Conservation (phyloP, 169 alveolate species). For the Ichthyophthirius multifiliis region DNA sequence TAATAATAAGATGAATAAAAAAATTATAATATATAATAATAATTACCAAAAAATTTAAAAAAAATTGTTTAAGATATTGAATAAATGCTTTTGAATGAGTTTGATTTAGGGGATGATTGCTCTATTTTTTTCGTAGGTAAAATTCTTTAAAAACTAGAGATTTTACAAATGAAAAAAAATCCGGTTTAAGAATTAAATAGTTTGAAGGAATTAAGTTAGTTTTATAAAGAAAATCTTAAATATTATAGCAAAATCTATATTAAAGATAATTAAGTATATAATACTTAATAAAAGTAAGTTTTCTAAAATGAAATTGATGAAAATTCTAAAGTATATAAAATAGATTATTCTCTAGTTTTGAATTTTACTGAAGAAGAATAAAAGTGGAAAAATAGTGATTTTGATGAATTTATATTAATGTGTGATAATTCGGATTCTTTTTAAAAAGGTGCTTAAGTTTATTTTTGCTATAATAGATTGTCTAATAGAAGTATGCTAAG, state of each 20-base stretch:
- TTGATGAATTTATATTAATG: constrained; percentile 22
- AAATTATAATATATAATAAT: constrained; percentile 11
- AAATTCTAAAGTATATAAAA: too few relatives aligned
- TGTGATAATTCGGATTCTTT: constrained; percentile 15
- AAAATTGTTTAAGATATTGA: constrained; percentile 6
- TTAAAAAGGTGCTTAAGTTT: constrained; percentile 27
- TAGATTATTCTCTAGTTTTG: not conserved
- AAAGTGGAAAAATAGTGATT: constrained; percentile 22
- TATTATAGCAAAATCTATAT: not conserved
- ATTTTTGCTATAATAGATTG: constrained; percentile 35
- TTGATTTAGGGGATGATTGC: constrained; percentile 28
- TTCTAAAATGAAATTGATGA: not conserved
- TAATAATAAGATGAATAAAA: not conserved
- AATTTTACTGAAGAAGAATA: not conserved
- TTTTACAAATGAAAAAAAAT: not conserved
- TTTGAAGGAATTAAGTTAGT: not conserved
- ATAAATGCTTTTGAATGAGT: not conserved
- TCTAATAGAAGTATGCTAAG: constrained; percentile 39
- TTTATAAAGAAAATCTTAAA: not conserved
- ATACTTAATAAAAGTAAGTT: not conserved
- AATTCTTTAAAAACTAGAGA: constrained; percentile 9
- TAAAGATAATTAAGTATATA: not conserved
- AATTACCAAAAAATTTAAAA: constrained; percentile 9
- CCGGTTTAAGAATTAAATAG: not conserved
- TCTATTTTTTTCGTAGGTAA: constrained; percentile 20